Base-by-base conservation (phyloP, 2,329 filamentous ascomycete species). In the Scopulariopsis brevicaulis region DNA sequence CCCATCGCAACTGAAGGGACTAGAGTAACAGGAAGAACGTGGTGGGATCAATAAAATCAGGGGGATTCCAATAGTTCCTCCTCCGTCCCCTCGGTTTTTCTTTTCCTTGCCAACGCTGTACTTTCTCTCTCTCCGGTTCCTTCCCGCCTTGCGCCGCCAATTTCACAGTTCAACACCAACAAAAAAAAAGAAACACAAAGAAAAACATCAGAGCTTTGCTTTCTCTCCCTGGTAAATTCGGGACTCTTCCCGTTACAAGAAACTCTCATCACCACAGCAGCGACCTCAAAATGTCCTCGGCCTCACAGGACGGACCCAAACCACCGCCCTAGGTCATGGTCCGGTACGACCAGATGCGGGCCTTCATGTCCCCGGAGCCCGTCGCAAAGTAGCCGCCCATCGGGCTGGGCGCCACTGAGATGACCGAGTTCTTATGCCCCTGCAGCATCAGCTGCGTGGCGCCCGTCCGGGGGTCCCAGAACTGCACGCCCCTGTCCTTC, bases 361-460 rank as follows among this genome's bases (percentile, higher is more conserved):
- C 94, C 70, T 93, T 88, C 90, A 96, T 96, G 70, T 99, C 94
- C 66, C 94, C 94, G 64, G 92, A 96, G 61, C 94, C 94, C 5
- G 94, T 99, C 48, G 94, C 94, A 69, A 99, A 99, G 69, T 90
- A 86, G 62, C 85, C 84, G 59, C 91, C 92, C 40, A 83, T 85
- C 18, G 94, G 94, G 72, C 91, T 96, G 24, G 94, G 94, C 1
- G 94, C 93, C 56, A 99, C 94, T 2, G 92, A 96, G 66, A 97
- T 97, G 65, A 99, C 94, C 12, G 90, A 96, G 74, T 97, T 97
- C 80, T 97, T 97, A 71, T 99, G 94, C 28, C 94, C 94, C 73
- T 97, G 94, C 61, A 99, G 82, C 94, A 97, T 97, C 70, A 99
- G 87, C 74, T 97, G 93, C 1, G 93, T 95, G 64, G 89, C 87